phyloP scores from a whole-genome alignment of 164 flowering plant species.

The Magnolia changhungtana region DNA sequence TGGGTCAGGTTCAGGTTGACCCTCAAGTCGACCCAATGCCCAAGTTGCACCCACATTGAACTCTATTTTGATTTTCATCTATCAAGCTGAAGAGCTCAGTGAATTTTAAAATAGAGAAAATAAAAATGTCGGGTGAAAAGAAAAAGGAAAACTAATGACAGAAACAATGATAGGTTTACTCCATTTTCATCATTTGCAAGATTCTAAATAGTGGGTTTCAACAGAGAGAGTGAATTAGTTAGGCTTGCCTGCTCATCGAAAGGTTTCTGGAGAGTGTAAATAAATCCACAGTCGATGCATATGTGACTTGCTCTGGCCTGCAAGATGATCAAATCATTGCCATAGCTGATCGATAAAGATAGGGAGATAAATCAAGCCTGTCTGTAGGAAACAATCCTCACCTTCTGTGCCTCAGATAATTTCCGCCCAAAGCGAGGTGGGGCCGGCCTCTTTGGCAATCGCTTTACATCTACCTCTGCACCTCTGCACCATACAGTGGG shows the following conservation, averaged over 20 bases:
- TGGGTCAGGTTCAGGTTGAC: no score
- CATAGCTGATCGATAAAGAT: background rate
- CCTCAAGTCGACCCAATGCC: no score
- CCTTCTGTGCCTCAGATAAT: slow-evolving; percentile 86
- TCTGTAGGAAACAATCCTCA: slow-evolving; percentile 13
- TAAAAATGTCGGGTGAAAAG: no score
- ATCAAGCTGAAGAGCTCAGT: no score
- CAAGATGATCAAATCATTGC: slow-evolving; percentile 8
- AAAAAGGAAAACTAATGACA: background rate
- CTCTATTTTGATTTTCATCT: no score
- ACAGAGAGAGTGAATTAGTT: background rate
- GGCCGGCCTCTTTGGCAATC: slow-evolving; percentile 88
- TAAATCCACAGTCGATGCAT: slow-evolving; percentile 91
- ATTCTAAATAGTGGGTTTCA: background rate
- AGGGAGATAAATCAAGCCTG: background rate
- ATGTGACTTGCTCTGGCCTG: slow-evolving; percentile 97
- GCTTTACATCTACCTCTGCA: slow-evolving; percentile 77
- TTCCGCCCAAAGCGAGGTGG: slow-evolving; percentile 99
- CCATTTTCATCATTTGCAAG: background rate
- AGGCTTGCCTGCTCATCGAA: slow-evolving; percentile 87
- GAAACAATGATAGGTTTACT: background rate
- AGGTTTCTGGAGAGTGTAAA: slow-evolving; percentile 72
- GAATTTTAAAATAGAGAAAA: background rate
- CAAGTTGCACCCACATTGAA: no score
- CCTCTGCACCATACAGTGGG: slow-evolving; percentile 39